phyloP scores from a whole-genome alignment of 768 basidiomycete species.

The Rhizopogon vesiculosus region DNA sequence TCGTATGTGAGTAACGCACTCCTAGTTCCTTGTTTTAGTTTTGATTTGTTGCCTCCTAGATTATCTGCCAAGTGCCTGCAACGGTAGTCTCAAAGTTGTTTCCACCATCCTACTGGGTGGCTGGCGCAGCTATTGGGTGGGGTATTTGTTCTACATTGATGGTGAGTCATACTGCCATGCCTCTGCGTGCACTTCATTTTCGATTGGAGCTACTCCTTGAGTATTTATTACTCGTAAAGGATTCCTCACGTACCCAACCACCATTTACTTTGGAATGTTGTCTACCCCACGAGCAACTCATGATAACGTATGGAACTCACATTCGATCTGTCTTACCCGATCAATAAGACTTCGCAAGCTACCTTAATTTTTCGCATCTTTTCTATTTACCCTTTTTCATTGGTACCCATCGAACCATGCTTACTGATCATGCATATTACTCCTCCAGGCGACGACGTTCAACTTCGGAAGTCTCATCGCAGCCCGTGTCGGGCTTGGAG shows the following conservation, averaged over 20 bases:
- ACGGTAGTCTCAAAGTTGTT: slow-evolving; percentile 62
- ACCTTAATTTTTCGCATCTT: no score
- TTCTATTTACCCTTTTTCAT: not conserved
- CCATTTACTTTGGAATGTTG: not conserved
- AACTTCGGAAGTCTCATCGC: slow-evolving; percentile 55
- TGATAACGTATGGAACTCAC: no score
- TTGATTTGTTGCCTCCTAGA: slow-evolving; percentile 32
- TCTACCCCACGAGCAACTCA: no score
- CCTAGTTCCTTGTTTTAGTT: not conserved
- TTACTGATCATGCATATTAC: not conserved
- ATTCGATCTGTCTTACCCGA: no score
- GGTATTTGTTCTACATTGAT: slow-evolving; percentile 70
- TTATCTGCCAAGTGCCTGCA: slow-evolving; percentile 66
- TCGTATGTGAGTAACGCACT: slow-evolving; percentile 50
- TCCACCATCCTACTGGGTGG: slow-evolving; percentile 66
- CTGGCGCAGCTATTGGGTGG: slow-evolving; percentile 65
- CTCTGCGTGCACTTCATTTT: not conserved
- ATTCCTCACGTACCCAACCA: not conserved
- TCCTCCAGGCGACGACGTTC: slow-evolving; percentile 54
- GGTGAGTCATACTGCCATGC: slow-evolving; percentile 31
- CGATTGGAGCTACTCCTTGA: not conserved
- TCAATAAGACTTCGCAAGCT: no score
- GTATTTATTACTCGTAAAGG: not conserved
- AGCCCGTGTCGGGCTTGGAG: slow-evolving; percentile 58
- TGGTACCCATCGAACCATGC: not conserved